Evolutionary conservation across 1,284 basidiomycete species (phyloP).

Genomic region (Mycosarcoma mackinlayi): DNA sequence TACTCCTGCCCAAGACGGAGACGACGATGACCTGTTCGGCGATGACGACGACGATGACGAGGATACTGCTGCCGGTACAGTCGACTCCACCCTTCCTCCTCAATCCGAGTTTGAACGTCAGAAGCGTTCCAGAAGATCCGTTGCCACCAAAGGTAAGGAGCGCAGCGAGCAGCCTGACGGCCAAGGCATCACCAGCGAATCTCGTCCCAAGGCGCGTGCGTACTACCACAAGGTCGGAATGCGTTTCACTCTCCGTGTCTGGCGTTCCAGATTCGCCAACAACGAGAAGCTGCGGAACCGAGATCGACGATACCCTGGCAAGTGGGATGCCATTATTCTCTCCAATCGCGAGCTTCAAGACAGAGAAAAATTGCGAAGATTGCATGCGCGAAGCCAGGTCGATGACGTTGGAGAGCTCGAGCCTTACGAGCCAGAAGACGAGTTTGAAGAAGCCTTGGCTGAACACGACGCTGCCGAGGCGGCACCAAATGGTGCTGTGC

Average conservation of each 20-base stretch:
- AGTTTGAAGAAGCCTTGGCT: constrained; percentile 15
- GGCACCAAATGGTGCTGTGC: constrained; percentile 8
- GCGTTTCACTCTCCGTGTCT: constrained; percentile 62
- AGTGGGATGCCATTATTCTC: constrained; percentile 59
- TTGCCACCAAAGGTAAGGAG: constrained; percentile 49
- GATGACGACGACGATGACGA: constrained; percentile 33
- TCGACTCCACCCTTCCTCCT: constrained; percentile 49
- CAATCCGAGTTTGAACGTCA: constrained; percentile 54
- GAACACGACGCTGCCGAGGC: constrained; percentile 6
- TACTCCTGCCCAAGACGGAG: constrained; percentile 19
- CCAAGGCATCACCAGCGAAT: constrained; percentile 22
- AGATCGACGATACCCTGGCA: constrained; percentile 51
- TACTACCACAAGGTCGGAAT: constrained; percentile 64
- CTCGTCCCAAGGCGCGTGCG: constrained; percentile 46
- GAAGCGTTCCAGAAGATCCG: constrained; percentile 40
- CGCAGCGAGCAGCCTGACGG: constrained; percentile 29
- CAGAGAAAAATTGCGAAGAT: constrained; percentile 39
- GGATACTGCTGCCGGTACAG: constrained; percentile 10
- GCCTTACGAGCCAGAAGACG: constrained; percentile 51
- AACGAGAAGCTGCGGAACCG: constrained; percentile 51
- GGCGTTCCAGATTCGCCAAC: constrained; percentile 51
- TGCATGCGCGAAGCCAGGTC: constrained; percentile 46
- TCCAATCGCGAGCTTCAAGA: constrained; percentile 52
- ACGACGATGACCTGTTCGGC: constrained; percentile 52
- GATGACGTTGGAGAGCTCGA: constrained; percentile 55